phyloP scores from a whole-genome alignment of 495 filamentous ascomycete genomes.

The Sabuloglossum arenarium region DNA sequence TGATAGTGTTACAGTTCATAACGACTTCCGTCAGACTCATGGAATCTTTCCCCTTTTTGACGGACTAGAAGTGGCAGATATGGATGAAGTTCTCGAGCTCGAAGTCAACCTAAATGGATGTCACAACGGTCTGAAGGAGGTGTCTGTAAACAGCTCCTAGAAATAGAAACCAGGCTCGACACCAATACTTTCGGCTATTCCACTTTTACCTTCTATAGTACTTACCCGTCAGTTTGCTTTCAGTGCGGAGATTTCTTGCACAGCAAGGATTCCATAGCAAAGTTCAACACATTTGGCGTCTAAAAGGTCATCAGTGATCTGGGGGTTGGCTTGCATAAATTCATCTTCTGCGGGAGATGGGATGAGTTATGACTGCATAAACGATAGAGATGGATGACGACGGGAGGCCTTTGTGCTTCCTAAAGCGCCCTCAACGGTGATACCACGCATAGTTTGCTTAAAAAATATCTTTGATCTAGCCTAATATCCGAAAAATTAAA shows the following conservation, averaged over 20 bases:
- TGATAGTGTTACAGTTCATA: slow-evolving; percentile 47
- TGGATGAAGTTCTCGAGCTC: slow-evolving; percentile 24
- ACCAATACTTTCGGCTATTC: too few relatives aligned
- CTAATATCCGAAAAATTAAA: too few relatives aligned
- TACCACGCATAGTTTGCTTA: too few relatives aligned
- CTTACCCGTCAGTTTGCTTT: neutral
- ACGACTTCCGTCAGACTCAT: slow-evolving; percentile 69
- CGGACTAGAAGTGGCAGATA: slow-evolving; percentile 45
- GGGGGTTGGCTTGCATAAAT: neutral
- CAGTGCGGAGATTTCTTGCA: neutral
- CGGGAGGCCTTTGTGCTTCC: neutral
- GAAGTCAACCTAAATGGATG: neutral
- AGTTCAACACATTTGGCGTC: slow-evolving; percentile 4
- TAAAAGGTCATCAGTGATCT: neutral
- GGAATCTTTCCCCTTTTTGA: slow-evolving; percentile 72
- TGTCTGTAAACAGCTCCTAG: neutral
- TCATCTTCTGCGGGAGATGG: neutral
- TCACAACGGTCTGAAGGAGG: neutral
- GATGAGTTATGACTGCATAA: slow-evolving; percentile 4
- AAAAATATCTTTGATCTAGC: too few relatives aligned
- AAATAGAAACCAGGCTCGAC: too few relatives aligned
- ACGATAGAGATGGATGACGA: neutral
- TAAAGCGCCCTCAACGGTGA: slow-evolving; percentile 1
- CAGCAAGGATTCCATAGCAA: neutral
- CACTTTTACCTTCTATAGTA: neutral